Evolutionary conservation across 2,329 filamentous ascomycete species (phyloP), one percentile per base, ranked within the genome.

Genomic region (Calonectria pteridis): DNA sequence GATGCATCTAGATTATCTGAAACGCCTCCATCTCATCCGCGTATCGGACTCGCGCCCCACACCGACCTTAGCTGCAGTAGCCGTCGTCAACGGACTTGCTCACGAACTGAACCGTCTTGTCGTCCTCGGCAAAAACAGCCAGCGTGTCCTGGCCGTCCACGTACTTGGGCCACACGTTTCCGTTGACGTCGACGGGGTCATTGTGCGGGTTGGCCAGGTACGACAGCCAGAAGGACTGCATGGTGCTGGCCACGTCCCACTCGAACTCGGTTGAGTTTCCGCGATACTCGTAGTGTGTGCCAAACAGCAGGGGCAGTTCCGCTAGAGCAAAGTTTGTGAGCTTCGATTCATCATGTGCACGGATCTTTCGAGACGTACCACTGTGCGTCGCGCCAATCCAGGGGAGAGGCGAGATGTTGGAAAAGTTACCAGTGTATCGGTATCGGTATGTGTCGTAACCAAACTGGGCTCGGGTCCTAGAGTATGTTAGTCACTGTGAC

Each of bases 351-450:
- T n/a, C 9, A 31, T 5, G 28, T 13, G 35, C 2, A 46, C 16
- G n/a, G 29, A 20, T 20, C 3, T 20, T 26, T 20, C 11, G 35
- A 23, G 23, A 71, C 77, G 55, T 71, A 81, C 79, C 75, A 43
- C 79, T 80, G 68, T 81, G 79, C 5, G 75, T 76, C 31, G 85
- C 84, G 2, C 85, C 85, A 76, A 85, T 81, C 84, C 83, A 86
- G 2, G 77, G 64, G 31, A 83, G 80, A 31, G 85, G 84, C 9
- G 83, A 84, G 18, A 86, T 73, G 67, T 84, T 85, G 23, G 80
- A 81, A 69, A 84, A 86, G 70, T 85, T 86, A 6, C 85, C 85
- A 9, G 82, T 80, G 59, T 86, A 86, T 65, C 85, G 81, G 73
- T 86, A 87, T 26, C 85, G 82, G 72, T 86, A 86, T 0, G 84